Evolutionary conservation across 164 flowering plant genomes (phyloP).

Genomic region (Umbellularia californica): DNA sequence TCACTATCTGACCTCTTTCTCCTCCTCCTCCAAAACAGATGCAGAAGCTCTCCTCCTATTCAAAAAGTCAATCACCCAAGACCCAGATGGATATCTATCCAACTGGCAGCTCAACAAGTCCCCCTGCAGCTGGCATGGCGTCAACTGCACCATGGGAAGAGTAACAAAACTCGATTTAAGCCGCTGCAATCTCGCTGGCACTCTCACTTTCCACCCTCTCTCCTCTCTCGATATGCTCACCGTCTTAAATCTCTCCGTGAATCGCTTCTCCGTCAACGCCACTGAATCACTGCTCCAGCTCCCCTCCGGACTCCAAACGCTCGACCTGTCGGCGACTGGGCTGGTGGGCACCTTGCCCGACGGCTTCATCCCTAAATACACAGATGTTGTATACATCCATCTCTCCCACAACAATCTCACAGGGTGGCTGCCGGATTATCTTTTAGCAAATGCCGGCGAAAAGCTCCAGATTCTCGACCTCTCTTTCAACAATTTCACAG

Average conservation of each 20-base stretch:
- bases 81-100: slow-evolving; percentile 54
- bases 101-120: slow-evolving; percentile 42
- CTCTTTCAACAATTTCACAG: slow-evolving; percentile 70
- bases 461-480: slow-evolving; percentile 64
- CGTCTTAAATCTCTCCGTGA: slow-evolving; percentile 48
- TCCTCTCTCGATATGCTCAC: slow-evolving; percentile 50
- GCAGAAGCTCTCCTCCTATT: slow-evolving; percentile 52
- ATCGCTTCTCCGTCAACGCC: slow-evolving; percentile 51
- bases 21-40: slow-evolving; percentile 38
- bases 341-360: slow-evolving; percentile 51
- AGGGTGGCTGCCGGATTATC: slow-evolving; percentile 43
- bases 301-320: slow-evolving; percentile 45
- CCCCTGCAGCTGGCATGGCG: slow-evolving; percentile 72
- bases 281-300: slow-evolving; percentile 48
- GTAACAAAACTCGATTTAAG: slow-evolving; percentile 59
- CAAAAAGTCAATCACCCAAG: slow-evolving; percentile 57
- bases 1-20: neutral
- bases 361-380: slow-evolving; percentile 35
- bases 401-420: slow-evolving; percentile 63
- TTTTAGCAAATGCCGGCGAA: slow-evolving; percentile 32
- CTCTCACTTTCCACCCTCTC: slow-evolving; percentile 46
- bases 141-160: slow-evolving; percentile 52
- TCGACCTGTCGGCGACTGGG: slow-evolving; percentile 55
- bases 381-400: slow-evolving; percentile 45
- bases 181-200: slow-evolving; percentile 39